A percentile compares a stretch with the other conserved stretches of the same genome.
phyloP scores from a whole-genome alignment of 2,329 filamentous ascomycete genomes.

The Sporothrix brunneoviolacea region DNA sequence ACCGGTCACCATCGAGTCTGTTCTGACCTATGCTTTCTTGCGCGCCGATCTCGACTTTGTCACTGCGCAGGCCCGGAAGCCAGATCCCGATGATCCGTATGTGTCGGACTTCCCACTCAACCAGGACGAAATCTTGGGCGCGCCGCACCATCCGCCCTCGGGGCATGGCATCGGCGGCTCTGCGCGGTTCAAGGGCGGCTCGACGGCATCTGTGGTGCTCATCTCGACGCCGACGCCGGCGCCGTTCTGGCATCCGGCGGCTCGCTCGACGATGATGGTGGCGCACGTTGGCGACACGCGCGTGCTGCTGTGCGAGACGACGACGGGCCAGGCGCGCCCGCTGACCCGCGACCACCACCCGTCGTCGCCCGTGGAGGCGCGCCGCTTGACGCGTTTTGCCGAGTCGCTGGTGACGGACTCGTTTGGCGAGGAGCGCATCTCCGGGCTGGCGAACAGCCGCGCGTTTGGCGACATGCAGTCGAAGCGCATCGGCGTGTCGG shows the following conservation, averaged over 20 bases:
- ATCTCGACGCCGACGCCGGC: conserved; percentile 87
- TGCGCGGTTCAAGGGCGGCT: conserved; percentile 83
- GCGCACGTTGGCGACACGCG: conserved; percentile 93
- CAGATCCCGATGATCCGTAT: conserved; percentile 63
- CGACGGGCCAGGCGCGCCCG: conserved; percentile 70
- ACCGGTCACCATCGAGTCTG: conserved; percentile 60
- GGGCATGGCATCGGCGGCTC: conserved; percentile 63
- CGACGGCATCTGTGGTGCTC: conserved; percentile 81
- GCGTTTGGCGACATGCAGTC: conserved; percentile 88
- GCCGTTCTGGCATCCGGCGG: conserved; percentile 91
- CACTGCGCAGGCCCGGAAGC: conserved; percentile 76
- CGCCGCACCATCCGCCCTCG: conserved; percentile 47
- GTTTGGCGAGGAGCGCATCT: conserved; percentile 94
- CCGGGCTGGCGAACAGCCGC: conserved; percentile 86
- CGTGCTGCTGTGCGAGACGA: conserved; percentile 80
- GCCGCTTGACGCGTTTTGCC: conserved; percentile 68
- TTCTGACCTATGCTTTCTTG: conserved; percentile 87
- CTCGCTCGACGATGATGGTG: conserved; percentile 74
- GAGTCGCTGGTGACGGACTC: conserved; percentile 85
- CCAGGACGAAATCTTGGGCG: conserved; percentile 72
- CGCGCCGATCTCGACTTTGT: conserved; percentile 94
- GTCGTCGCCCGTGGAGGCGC: conserved; percentile 75
- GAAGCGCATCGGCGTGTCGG: conserved; percentile 89
- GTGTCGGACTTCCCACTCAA: conserved; percentile 73
- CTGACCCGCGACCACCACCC: conserved; percentile 91